phyloP scores from a whole-genome alignment of 805 yeast species.

The Myxozyma melibiosi region DNA sequence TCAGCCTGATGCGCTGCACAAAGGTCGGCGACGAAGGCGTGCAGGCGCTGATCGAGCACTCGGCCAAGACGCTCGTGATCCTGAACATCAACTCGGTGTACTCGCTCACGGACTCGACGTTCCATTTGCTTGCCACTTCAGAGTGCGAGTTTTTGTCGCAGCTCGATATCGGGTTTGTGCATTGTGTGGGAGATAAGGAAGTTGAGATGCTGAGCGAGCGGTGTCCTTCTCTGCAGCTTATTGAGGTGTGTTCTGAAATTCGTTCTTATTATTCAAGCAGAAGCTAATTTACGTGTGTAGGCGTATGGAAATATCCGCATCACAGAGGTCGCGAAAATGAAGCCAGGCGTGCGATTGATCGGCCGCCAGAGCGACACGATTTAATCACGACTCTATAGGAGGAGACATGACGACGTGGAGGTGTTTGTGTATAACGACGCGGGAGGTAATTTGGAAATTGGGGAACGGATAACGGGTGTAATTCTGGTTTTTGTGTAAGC shows the following conservation, averaged over 20 bases:
- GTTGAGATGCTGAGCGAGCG: constrained; percentile 58
- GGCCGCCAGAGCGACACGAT: constrained; percentile 69
- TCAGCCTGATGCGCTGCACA: constrained; percentile 67
- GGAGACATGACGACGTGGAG: neutral
- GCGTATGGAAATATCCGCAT: constrained; percentile 55
- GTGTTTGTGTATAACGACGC: no score
- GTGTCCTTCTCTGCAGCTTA: constrained; percentile 62
- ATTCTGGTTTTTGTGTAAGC: no score
- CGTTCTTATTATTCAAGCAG: neutral
- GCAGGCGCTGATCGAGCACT: constrained; percentile 61
- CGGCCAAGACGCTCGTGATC: constrained; percentile 65
- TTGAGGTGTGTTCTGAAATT: constrained; percentile 64
- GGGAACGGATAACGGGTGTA: no score
- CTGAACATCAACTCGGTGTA: constrained; percentile 75
- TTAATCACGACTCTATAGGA: neutral
- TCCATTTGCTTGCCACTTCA: constrained; percentile 35
- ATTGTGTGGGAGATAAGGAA: constrained; percentile 70
- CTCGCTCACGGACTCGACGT: constrained; percentile 50
- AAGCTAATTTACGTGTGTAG: constrained; percentile 1
- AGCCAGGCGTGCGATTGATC: constrained; percentile 61
- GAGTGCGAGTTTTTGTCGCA: constrained; percentile 63
- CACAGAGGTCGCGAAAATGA: constrained; percentile 54
- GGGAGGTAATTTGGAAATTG: no score
- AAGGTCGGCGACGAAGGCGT: constrained; percentile 66
- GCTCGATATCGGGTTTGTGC: constrained; percentile 77